Evolutionary conservation across 164 flowering plant species (phyloP).

Genomic region (Platanus orientalis): DNA sequence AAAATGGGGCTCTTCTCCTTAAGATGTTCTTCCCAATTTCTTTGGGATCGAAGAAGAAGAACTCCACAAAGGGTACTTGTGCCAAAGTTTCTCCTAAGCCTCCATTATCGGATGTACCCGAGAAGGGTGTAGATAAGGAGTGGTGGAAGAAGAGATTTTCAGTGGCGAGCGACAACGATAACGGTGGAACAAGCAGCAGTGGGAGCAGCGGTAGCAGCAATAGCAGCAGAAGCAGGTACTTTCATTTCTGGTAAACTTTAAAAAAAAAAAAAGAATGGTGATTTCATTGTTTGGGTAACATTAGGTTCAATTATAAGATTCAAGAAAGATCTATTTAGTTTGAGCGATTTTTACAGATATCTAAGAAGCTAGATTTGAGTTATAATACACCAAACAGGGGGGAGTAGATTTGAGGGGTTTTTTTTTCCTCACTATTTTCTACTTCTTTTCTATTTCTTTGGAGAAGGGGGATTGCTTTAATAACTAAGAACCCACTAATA

Average conservation of each 20-base stretch:
- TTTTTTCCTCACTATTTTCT: too few relatives aligned
- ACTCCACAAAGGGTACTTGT: conserved; percentile 9
- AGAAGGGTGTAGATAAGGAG: conserved; percentile 24
- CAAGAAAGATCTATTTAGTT: neutral
- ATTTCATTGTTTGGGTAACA: too few relatives aligned
- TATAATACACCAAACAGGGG: too few relatives aligned
- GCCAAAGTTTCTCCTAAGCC: conserved; percentile 33
- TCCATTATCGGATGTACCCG: conserved; percentile 12
- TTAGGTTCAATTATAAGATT: too few relatives aligned
- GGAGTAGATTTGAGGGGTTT: too few relatives aligned
- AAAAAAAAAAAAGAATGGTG: too few relatives aligned
- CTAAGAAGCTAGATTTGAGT: neutral
- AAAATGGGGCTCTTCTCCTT: conserved; percentile 36
- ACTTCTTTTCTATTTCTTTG: too few relatives aligned
- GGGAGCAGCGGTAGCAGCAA: conserved; percentile 13
- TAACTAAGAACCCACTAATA: too few relatives aligned
- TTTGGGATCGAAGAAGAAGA: conserved; percentile 30
- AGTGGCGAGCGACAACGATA: conserved; percentile 12
- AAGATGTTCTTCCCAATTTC: conserved; percentile 51
- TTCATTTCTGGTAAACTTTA: neutral
- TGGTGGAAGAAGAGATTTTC: conserved; percentile 36
- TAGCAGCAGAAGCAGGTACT: conserved; percentile 22
- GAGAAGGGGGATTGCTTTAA: too few relatives aligned
- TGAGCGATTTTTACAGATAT: neutral
- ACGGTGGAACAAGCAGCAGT: neutral